phyloP scores from a whole-genome alignment of 495 filamentous ascomycete genomes.

The Echria macrotheca region DNA sequence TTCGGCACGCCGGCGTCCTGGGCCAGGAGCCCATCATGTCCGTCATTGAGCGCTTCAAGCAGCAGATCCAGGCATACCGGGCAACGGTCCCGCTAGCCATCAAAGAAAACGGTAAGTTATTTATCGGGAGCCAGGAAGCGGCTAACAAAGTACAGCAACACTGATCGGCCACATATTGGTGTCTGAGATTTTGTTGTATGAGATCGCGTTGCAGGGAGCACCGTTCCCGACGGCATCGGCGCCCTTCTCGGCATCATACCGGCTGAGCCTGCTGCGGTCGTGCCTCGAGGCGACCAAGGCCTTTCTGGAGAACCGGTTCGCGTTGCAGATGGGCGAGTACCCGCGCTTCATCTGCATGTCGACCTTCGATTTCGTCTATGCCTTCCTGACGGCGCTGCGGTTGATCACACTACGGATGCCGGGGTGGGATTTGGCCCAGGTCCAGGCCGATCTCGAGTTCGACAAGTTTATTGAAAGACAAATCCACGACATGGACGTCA shows the following conservation, averaged over 20 bases:
- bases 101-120: conserved; percentile 15
- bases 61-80: conserved; percentile 17
- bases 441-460: conserved; percentile 16
- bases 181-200: conserved; percentile 27
- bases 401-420: conserved; percentile 20
- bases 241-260: not conserved
- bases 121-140: no score
- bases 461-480: conserved; percentile 16
- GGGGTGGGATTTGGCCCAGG: conserved; percentile 20
- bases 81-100: conserved; percentile 16
- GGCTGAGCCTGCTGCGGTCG: conserved; percentile 16
- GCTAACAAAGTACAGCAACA: conserved; percentile 13
- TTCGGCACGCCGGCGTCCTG: conserved; percentile 7
- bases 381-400: conserved; percentile 25
- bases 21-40: conserved; percentile 12
- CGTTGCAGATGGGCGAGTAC: conserved; percentile 1
- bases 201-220: conserved; percentile 16
- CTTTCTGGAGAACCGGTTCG: conserved; percentile 19
- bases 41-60: conserved; percentile 19
- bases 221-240: not conserved
- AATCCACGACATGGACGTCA: conserved; percentile 18
- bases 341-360: conserved; percentile 25
- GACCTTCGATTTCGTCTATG: conserved; percentile 23
- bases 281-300: conserved; percentile 15
- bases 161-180: conserved; percentile 23